Evolutionary conservation across 164 flowering plant genomes (phyloP), one percentile per base, ranked within the genome.

Genomic region (Macadamia tetraphylla): DNA sequence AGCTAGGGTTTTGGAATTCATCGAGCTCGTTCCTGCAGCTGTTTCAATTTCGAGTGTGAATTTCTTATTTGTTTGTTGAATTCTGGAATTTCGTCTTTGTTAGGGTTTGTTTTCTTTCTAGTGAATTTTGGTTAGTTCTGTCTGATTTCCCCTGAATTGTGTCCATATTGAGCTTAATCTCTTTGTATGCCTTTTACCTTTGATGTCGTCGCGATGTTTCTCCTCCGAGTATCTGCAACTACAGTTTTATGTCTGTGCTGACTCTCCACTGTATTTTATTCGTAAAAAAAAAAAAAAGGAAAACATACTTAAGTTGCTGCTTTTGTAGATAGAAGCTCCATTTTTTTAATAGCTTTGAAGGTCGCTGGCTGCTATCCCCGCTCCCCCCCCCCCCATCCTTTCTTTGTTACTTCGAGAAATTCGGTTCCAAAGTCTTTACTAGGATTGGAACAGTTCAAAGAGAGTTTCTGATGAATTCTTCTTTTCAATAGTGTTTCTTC

Each of bases 1-100:
- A 59, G 64, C 65, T 52, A 15, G 60, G 65, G 29, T 62, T 62
- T 62, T 51, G 51, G 9, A 62, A 46, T 11, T 62, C 4, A 35
- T 35, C 40, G 40, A 35, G 40, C 40, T 35, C 4, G 40, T 35
- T 35, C 4, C 1, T 35, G 40, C 40, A 3, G 40, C 5, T 46
- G 7, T 46, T 9, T 46, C 9, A 9, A 2, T 58, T 31, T 17
- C 29, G 15, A 67, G 42, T 60, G 9, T 10, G 2, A 44, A 48
- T 67, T 44, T 60, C 1, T 9, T 43, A 17, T 59, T 46, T 29
- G 64, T 49, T 9, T 6, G n/a, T 6, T 14, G 12, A 48, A 44
- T 60, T 9, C 6, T 69, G 14, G 66, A 53, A 62, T 69, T 69
- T 40, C 48, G 48, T 23, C 49, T 60, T 46, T 29, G 6, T 48